phyloP scores from a whole-genome alignment of 257 asterid species.

The Fraxinus excelsior region DNA sequence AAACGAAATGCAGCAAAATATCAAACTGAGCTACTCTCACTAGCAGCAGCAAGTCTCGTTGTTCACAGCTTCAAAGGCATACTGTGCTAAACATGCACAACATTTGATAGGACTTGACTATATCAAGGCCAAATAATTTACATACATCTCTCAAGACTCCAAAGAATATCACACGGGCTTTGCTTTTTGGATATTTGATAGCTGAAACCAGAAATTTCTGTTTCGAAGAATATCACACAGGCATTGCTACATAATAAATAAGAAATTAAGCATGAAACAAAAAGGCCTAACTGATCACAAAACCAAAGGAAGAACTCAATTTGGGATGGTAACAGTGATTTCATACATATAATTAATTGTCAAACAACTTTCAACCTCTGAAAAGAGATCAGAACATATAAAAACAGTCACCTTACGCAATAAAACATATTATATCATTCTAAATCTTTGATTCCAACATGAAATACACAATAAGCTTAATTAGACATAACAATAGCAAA shows the following conservation, averaged over 20 bases:
- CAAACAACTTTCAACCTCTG: not conserved
- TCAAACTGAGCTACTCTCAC: not conserved
- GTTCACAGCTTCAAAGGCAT: slow-evolving; percentile 2
- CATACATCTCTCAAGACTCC: not conserved
- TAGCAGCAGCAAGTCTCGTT: not conserved
- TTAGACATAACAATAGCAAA: not conserved
- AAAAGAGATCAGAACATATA: not conserved
- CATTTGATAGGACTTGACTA: not conserved
- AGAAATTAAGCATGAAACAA: not conserved
- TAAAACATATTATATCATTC: not conserved
- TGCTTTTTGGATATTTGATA: not conserved
- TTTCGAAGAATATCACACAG: not conserved
- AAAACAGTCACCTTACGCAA: not conserved
- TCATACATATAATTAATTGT: not conserved
- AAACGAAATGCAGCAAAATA: slow-evolving; percentile 14
- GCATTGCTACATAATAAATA: not conserved
- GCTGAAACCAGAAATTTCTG: not conserved
- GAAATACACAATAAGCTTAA: not conserved
- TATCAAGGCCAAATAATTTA: not conserved
- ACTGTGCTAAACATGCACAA: not conserved
- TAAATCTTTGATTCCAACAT: not conserved
- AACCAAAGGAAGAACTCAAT: not conserved
- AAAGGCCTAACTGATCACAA: not conserved
- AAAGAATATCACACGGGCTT: not conserved
- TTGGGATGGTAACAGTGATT: not conserved